Evolutionary conservation across 352 stramenopile species (phyloP).

Genomic region (Phytophthora europaea): DNA sequence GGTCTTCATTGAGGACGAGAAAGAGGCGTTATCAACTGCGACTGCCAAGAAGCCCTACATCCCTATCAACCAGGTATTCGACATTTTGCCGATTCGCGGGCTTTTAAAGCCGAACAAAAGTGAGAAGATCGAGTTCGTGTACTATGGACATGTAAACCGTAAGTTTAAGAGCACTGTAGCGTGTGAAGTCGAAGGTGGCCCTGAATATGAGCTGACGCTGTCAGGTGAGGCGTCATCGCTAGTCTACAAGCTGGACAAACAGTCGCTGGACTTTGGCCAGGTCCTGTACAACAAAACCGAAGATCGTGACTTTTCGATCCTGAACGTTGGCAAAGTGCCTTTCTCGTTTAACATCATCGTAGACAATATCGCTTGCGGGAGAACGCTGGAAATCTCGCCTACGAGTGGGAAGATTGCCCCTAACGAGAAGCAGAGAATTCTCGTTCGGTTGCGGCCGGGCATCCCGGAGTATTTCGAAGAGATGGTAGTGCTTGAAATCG

Average conservation of each 20-base stretch:
- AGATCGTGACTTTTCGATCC: slow-evolving; percentile 93
- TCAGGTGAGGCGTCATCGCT: slow-evolving; percentile 93
- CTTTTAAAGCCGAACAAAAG: slow-evolving; percentile 87
- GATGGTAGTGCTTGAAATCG: slow-evolving; percentile 92
- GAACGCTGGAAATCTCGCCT: slow-evolving; percentile 83
- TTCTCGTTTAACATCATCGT: slow-evolving; percentile 85
- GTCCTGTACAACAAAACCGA: slow-evolving; percentile 95
- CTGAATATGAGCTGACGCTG: slow-evolving; percentile 93
- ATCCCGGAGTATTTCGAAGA: slow-evolving; percentile 92
- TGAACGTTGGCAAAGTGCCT: slow-evolving; percentile 94
- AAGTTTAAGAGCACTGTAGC: slow-evolving; percentile 91
- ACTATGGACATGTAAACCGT: slow-evolving; percentile 94
- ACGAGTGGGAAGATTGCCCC: slow-evolving; percentile 86
- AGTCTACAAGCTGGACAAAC: slow-evolving; percentile 92
- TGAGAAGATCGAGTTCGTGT: slow-evolving; percentile 95
- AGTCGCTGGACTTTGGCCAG: slow-evolving; percentile 94
- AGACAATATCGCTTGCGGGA: slow-evolving; percentile 49
- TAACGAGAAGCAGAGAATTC: slow-evolving; percentile 91
- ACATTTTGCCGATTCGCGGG: slow-evolving; percentile 95
- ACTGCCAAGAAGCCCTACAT: slow-evolving; percentile 89
- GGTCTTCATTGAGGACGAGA: slow-evolving; percentile 96
- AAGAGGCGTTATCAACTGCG: slow-evolving; percentile 61
- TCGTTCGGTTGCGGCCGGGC: slow-evolving; percentile 89
- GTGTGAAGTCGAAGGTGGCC: slow-evolving; percentile 95
- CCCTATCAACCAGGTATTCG: slow-evolving; percentile 95